Evolutionary conservation across 164 flowering plant species (phyloP).

Genomic region (Vitis labrusca): DNA sequence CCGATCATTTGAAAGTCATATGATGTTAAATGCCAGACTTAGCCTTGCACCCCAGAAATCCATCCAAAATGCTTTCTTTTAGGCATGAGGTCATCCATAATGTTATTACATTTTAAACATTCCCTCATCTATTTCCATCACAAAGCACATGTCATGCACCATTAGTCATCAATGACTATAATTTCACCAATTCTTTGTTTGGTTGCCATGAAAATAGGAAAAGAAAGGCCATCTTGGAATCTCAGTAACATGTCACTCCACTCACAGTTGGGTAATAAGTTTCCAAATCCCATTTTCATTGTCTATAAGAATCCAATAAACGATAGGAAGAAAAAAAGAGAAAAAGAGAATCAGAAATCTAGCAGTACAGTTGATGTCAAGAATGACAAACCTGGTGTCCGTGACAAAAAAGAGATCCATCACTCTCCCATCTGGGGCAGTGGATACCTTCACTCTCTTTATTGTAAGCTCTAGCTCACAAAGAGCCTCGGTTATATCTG

Average conservation of each 20-base stretch:
- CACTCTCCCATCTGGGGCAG: slow-evolving; percentile 12
- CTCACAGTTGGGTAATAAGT: background rate
- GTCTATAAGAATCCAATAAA: background rate
- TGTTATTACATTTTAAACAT: no score
- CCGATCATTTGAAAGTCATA: background rate
- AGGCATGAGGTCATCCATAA: no score
- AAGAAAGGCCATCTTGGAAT: background rate
- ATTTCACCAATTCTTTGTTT: background rate
- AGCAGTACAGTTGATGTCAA: background rate
- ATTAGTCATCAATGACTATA: background rate
- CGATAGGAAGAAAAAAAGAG: background rate
- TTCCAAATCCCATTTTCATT: background rate
- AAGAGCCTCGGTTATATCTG: slow-evolving; percentile 6
- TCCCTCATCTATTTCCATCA: background rate
- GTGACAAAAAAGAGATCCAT: slow-evolving; percentile 12
- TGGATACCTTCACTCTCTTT: slow-evolving; percentile 2
- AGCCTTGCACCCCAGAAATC: no score
- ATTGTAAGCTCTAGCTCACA: slow-evolving; percentile 5
- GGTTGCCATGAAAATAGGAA: background rate
- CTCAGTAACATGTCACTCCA: background rate
- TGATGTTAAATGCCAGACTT: no score
- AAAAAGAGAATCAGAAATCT: background rate
- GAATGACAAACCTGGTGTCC: slow-evolving; percentile 39
- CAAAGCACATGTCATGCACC: background rate
- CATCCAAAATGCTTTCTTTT: no score